These are phyloP conservation scores for Plasmodium gonderi DNA, from an alignment of 169 alveolate genomes.

Conservation along the genomic window DNA sequence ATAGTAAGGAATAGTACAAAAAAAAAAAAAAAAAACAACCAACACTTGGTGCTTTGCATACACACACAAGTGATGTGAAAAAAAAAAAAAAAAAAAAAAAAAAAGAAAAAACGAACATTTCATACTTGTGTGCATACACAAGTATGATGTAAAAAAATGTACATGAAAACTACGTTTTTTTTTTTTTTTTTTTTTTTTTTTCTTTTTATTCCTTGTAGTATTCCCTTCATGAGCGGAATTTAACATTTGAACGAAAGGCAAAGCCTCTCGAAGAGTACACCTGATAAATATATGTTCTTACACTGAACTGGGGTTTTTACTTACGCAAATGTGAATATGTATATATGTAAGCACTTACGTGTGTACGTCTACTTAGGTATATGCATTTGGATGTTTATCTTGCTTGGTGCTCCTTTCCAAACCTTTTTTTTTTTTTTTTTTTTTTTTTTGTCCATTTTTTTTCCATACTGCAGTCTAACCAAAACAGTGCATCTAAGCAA, in stretches of 20 bases:
- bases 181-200: background rate
- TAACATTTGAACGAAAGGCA: background rate
- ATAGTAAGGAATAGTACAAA: constrained; percentile 53
- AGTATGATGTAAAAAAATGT: background rate
- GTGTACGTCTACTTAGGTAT: background rate
- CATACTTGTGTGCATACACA: background rate
- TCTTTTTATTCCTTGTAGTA: constrained; percentile 21
- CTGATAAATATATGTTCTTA: background rate
- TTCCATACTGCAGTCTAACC: too few relatives aligned
- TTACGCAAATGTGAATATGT: background rate
- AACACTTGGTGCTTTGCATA: background rate
- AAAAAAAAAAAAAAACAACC: background rate
- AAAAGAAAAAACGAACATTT: background rate
- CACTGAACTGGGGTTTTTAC: background rate
- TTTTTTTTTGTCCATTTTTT: background rate
- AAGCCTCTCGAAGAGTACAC: background rate
- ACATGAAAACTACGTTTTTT: background rate
- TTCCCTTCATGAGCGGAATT: constrained; percentile 42
- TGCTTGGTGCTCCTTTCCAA: too few relatives aligned
- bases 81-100: background rate
- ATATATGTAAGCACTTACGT: background rate
- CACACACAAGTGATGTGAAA: background rate
- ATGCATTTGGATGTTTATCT: background rate
- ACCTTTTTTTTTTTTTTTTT: background rate
- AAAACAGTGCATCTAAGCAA: background rate